These are phyloP conservation scores for Letharia lupina DNA, from an alignment of 495 filamentous ascomycete species.

Conservation along the genomic window DNA sequence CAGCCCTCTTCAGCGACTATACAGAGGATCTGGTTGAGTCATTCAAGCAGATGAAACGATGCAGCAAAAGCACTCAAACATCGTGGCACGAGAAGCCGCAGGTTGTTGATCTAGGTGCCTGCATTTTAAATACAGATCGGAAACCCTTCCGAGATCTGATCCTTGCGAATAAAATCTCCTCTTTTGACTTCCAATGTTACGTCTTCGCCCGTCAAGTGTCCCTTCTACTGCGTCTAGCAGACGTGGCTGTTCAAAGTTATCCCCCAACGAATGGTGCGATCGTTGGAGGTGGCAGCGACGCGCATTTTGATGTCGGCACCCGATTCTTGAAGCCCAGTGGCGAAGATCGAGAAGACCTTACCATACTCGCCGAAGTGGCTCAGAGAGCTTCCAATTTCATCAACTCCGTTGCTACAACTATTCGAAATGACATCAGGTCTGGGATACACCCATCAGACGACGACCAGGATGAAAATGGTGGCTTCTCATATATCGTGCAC, in stretches of 20 bases:
- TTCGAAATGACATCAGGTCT: conserved; percentile 61
- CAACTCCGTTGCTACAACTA: conserved; percentile 61
- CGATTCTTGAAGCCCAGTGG: conserved; percentile 5
- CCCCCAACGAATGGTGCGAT: neutral
- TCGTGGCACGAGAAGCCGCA: conserved; percentile 19
- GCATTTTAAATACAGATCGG: conserved; percentile 61
- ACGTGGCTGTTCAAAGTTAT: conserved; percentile 37
- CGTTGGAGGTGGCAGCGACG: neutral
- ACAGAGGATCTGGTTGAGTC: conserved; percentile 62
- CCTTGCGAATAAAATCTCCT: conserved; percentile 88
- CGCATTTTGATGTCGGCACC: neutral
- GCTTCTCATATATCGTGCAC: conserved; percentile 4
- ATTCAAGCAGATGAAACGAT: conserved; percentile 40
- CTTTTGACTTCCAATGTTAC: conserved; percentile 94
- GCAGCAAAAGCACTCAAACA: conserved; percentile 2
- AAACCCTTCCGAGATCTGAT: conserved; percentile 91
- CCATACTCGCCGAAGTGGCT: conserved; percentile 71
- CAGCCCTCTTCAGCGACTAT: conserved; percentile 54
- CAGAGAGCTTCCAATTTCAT: conserved; percentile 72
- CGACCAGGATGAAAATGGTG: conserved; percentile 22
- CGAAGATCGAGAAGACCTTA: conserved; percentile 63
- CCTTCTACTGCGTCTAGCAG: conserved; percentile 74
- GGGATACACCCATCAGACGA: conserved; percentile 14
- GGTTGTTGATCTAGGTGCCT: conserved; percentile 33
- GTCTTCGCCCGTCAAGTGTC: conserved; percentile 85